Evolutionary conservation across 805 yeast species (phyloP), one percentile per base, ranked within the genome.

Genomic region (Hanseniaspora jakobsenii): DNA sequence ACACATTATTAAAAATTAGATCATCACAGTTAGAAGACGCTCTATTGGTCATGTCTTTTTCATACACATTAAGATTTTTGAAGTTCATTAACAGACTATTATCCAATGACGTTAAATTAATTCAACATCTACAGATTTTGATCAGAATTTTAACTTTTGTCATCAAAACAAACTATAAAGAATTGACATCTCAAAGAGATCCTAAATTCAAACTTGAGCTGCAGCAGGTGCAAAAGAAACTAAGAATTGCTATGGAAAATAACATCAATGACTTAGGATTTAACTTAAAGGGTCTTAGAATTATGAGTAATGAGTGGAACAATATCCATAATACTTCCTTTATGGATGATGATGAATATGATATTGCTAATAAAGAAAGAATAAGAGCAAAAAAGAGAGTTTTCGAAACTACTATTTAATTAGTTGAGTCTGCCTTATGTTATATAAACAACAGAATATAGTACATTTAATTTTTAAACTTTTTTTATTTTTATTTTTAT

Each of bases 1-100:
- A 78, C 36, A 77, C 78, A 0, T 59, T 89, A 13, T 57, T 66
- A 29, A 77, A 76, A 55, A 83, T 91, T 58, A 80, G 72, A 53
- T 75, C 94, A 0, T 72, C 93, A 0, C 95, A 89, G 55, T 64
- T 91, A 28, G 95, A 89, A 54, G 99, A 91, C 62, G 94, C 97
- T 1, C 69, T 91, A 45, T 63, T 91, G 37, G 94, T 91, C 1
- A 67, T 91, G 44, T 95, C 98, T 26, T 87, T 89, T 55, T 84
- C 94, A 9, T 81, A 78, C 61, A 78, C 87, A 2, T 58, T 78
- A 46, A 74, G 73, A 51, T 68, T 91, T 40, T 69, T 91, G 50
- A 70, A 69, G 52, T 81, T 86, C 53, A 74, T 91, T 44, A 79
- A 77, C 50, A 68, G 74, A 23, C 87, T 95, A 84, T 74, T 91